Evolutionary conservation across 2,329 filamentous ascomycete species (phyloP).

Genomic region (Ophiostoma pallidulum): DNA sequence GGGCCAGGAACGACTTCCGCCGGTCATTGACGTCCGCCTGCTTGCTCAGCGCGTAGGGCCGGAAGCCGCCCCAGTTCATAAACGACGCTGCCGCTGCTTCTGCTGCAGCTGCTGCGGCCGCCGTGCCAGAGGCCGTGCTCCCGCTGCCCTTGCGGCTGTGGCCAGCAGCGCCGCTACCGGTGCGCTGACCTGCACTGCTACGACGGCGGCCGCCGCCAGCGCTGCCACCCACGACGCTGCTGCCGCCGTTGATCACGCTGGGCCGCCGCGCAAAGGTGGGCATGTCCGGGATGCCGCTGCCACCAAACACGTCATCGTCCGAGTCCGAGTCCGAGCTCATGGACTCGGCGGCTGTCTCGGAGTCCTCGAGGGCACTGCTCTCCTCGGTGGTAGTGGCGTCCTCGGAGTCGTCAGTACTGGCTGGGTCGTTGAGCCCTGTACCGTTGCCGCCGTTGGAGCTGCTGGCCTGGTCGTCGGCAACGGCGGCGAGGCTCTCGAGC

Average conservation of each 20-base stretch:
- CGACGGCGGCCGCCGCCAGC: background rate
- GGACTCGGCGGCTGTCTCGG: constrained; percentile 11
- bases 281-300: background rate
- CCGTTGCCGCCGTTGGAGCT: constrained; percentile 2
- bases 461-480: constrained; percentile 11
- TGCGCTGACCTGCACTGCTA: constrained; percentile 8
- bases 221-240: background rate
- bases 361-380: constrained; percentile 11
- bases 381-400: constrained; percentile 10
- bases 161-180: background rate
- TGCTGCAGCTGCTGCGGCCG: background rate
- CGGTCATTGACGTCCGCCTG: constrained; percentile 14
- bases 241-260: background rate
- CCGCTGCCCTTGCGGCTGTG: constrained; percentile 7
- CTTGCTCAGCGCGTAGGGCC: constrained; percentile 14
- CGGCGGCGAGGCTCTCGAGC: constrained; percentile 14
- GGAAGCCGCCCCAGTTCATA: constrained; percentile 14
- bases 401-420: background rate
- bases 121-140: background rate
- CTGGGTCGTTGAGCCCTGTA: constrained; percentile 11
- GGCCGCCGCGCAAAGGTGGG: constrained; percentile 4
- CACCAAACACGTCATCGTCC: constrained; percentile 2
- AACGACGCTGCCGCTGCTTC: too few species aligned
- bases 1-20: constrained; percentile 14
- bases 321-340: constrained; percentile 5